Evolutionary conservation across 179 eudicot species (phyloP).

Genomic region (Monotropa hypopitys): DNA sequence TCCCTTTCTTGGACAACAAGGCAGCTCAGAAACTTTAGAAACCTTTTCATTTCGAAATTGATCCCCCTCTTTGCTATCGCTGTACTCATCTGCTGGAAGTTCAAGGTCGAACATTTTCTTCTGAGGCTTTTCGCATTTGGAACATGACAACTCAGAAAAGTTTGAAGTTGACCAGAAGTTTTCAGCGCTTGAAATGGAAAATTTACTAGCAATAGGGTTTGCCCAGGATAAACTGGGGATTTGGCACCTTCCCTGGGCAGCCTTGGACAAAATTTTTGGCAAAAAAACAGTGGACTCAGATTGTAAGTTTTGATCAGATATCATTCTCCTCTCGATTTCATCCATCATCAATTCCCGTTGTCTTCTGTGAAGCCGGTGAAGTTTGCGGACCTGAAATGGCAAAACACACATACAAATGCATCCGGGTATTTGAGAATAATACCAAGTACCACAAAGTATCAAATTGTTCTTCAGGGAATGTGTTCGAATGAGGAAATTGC

Average conservation of each 20-base stretch:
- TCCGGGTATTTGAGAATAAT: not conserved
- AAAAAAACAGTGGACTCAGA: slow-evolving; percentile 35
- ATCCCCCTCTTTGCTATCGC: slow-evolving; percentile 44
- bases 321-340: slow-evolving; percentile 32
- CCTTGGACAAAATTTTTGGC: slow-evolving; percentile 23
- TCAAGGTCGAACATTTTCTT: slow-evolving; percentile 44
- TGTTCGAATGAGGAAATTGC: not conserved
- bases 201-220: slow-evolving; percentile 22
- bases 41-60: slow-evolving; percentile 15
- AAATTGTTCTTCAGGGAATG: not conserved
- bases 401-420: not conserved
- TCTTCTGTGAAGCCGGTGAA: slow-evolving; percentile 42
- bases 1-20: not conserved
- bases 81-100: slow-evolving; percentile 63
- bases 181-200: slow-evolving; percentile 17
- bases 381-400: slow-evolving; percentile 36
- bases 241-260: slow-evolving; percentile 23
- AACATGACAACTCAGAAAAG: slow-evolving; percentile 25
- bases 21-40: slow-evolving; percentile 6
- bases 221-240: slow-evolving; percentile 18
- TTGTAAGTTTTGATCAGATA: slow-evolving; percentile 15
- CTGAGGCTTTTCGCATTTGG: slow-evolving; percentile 10
- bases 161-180: slow-evolving; percentile 17
- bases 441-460: not conserved
- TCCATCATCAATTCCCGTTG: slow-evolving; percentile 59